phyloP scores from a whole-genome alignment of 306 rosid species.

The Lathyrus tuberosus region DNA sequence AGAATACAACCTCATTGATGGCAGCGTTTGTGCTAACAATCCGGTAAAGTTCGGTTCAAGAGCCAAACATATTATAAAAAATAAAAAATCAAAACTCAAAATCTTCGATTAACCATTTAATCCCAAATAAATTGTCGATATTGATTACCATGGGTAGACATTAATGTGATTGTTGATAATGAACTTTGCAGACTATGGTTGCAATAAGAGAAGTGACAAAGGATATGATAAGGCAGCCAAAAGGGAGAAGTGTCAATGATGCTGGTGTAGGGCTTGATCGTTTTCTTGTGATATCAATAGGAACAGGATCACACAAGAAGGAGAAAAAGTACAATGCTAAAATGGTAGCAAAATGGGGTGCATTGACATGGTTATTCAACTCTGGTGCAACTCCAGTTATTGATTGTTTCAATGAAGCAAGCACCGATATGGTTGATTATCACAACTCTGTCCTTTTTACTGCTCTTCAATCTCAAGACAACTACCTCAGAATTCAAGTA shows the following conservation, averaged over 20 bases:
- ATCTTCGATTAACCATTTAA: too few species aligned
- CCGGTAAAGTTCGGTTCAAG: slow-evolving; percentile 32
- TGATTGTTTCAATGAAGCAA: slow-evolving; percentile 46
- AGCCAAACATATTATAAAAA: neutral
- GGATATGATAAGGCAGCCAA: slow-evolving; percentile 38
- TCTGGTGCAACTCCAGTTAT: slow-evolving; percentile 47
- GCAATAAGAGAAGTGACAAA: slow-evolving; percentile 56
- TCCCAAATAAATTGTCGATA: too few species aligned
- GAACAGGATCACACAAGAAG: slow-evolving; percentile 52
- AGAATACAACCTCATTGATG: slow-evolving; percentile 49
- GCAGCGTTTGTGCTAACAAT: slow-evolving; percentile 44
- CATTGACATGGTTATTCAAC: slow-evolving; percentile 43
- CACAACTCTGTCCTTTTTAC: slow-evolving; percentile 45
- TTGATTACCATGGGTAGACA: too few species aligned
- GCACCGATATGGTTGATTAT: slow-evolving; percentile 51
- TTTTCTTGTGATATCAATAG: slow-evolving; percentile 50
- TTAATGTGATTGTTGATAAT: neutral
- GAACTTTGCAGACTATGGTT: slow-evolving; percentile 45
- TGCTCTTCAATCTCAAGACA: slow-evolving; percentile 46
- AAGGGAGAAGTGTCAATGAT: neutral
- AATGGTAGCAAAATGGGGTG: slow-evolving; percentile 54
- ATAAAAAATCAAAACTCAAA: too few species aligned
- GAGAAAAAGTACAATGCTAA: slow-evolving; percentile 46
- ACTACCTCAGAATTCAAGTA: slow-evolving; percentile 53
- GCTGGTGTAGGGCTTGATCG: slow-evolving; percentile 39